Evolutionary conservation across 306 rosid species (phyloP).

Genomic region (Cucurbita pepo): DNA sequence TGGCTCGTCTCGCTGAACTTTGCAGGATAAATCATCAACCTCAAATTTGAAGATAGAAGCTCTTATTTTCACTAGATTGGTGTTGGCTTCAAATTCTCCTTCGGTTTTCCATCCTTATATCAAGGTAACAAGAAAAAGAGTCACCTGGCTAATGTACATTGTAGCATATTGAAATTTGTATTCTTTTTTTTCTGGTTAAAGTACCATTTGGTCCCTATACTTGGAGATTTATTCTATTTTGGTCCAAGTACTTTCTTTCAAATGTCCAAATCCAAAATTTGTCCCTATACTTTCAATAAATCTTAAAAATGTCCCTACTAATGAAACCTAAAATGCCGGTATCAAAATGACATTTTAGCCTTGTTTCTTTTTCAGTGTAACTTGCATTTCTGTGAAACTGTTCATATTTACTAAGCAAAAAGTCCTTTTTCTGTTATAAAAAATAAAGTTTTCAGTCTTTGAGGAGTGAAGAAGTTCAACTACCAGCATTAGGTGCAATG

Average conservation of each 20-base stretch:
- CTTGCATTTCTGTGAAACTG: not conserved
- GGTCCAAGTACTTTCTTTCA: not conserved
- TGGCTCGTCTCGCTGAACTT: not conserved
- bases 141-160: not conserved
- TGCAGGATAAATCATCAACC: constrained; percentile 89
- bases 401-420: too few relatives aligned
- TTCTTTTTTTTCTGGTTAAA: not conserved
- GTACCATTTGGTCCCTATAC: not conserved
- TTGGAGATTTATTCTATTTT: not conserved
- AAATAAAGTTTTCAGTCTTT: too few relatives aligned
- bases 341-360: not conserved
- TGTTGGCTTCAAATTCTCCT: constrained; percentile 87
- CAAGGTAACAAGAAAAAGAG: constrained; percentile 31
- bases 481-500: not conserved
- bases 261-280: too few relatives aligned
- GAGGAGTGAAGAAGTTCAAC: not conserved
- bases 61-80: constrained; percentile 76
- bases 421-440: too few relatives aligned
- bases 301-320: not conserved
- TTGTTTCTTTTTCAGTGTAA: not conserved
- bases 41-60: constrained; percentile 98
- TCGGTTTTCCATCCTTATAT: constrained; percentile 85
- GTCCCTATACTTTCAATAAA: too few relatives aligned
- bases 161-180: not conserved
- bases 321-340: not conserved